Conservation (phyloP, 73 alveolate species). For the Paramecium octaurelia region DNA sequence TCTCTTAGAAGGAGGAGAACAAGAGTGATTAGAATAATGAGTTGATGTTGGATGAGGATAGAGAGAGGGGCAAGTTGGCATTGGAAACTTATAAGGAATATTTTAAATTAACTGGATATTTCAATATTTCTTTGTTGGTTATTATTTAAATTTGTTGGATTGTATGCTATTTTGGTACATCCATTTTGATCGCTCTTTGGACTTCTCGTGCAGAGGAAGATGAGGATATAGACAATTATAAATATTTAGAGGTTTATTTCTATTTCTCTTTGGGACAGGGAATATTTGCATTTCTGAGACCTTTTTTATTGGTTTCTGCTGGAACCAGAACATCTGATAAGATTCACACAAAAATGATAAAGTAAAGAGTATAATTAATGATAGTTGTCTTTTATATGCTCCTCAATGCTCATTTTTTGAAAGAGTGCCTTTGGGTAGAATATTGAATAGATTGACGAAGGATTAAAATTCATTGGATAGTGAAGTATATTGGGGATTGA, state of each 20-base stretch:
- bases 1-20: background rate
- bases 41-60: constrained; percentile 62
- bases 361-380: background rate
- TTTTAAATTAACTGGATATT: constrained; percentile 25
- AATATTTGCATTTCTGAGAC: constrained; percentile 48
- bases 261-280: constrained; percentile 53
- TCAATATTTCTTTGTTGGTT: background rate
- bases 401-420: constrained; percentile 94
- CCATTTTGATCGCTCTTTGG: constrained; percentile 43
- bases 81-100: constrained; percentile 49
- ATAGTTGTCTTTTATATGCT: constrained; percentile 70
- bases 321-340: constrained; percentile 17
- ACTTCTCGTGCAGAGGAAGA: background rate
- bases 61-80: constrained; percentile 59
- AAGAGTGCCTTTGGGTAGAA: constrained; percentile 94
- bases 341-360: constrained; percentile 69
- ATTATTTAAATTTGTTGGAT: constrained; percentile 29
- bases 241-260: constrained; percentile 35
- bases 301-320: background rate
- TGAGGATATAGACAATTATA: constrained; percentile 10
- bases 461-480: constrained; percentile 67
- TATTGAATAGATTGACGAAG: constrained; percentile 89
- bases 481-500: constrained; percentile 59
- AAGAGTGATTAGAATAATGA: constrained; percentile 15
- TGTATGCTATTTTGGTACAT: constrained; percentile 28